Percentiles rank a stretch among this genome's conserved stretches.
Evolutionary conservation across 805 yeast species (phyloP).

Genomic region (Metschnikowia noctiluminum): DNA sequence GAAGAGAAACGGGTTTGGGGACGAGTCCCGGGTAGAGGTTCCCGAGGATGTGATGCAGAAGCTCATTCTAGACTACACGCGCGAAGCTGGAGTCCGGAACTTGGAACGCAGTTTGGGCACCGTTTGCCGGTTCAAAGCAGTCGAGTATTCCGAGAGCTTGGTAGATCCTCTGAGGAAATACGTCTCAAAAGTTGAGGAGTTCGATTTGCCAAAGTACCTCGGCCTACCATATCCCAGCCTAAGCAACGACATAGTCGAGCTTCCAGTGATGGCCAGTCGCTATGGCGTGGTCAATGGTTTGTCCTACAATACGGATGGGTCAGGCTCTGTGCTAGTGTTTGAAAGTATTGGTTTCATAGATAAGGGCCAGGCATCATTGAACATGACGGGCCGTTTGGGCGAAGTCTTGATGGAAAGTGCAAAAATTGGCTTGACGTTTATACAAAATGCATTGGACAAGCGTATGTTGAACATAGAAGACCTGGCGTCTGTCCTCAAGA

Average conservation of each 20-base stretch:
- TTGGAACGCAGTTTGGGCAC: conserved; percentile 73
- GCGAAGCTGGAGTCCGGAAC: conserved; percentile 84
- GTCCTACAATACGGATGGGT: conserved; percentile 83
- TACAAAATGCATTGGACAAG: conserved; percentile 51
- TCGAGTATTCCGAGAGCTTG: conserved; percentile 49
- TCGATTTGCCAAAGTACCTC: conserved; percentile 63
- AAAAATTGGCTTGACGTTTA: conserved; percentile 71
- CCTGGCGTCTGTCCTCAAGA: conserved; percentile 33
- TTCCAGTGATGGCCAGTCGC: conserved; percentile 46
- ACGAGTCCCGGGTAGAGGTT: conserved; percentile 39
- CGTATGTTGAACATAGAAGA: conserved; percentile 30
- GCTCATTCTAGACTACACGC: conserved; percentile 66
- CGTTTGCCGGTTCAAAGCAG: conserved; percentile 79
- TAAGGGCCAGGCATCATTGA: conserved; percentile 36
- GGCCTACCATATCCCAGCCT: conserved; percentile 56
- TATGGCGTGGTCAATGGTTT: conserved; percentile 84
- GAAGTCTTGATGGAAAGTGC: conserved; percentile 79
- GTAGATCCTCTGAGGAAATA: conserved; percentile 23
- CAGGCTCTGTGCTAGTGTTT: conserved; percentile 76
- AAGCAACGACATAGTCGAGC: conserved; percentile 31
- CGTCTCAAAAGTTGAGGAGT: conserved; percentile 40
- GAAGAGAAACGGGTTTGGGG: conserved; percentile 59
- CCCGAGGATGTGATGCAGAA: conserved; percentile 54
- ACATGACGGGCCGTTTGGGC: conserved; percentile 80
- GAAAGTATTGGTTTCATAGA: conserved; percentile 69